Base-by-base conservation (phyloP, 2,329 filamentous ascomycete species). In the Claviceps arundinis region DNA sequence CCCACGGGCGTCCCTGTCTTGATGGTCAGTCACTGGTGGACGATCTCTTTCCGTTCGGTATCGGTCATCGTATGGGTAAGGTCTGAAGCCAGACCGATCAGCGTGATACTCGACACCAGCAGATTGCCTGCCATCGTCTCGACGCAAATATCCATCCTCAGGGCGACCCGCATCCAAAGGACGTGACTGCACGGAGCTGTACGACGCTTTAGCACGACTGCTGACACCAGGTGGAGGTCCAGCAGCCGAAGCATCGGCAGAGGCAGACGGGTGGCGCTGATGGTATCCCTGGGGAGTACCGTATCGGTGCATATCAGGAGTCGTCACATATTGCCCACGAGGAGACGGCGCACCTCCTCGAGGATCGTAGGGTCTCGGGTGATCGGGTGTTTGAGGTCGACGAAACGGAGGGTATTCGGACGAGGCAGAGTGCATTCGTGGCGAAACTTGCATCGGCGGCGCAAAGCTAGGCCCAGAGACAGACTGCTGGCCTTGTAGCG, bases 381-480 rank as follows among this genome's bases (percentile, higher is more conserved):
- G 81, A 45, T 89, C 85, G n/a, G 85, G 85, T 0, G 85, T 89
- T 53, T 86, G 81, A 2, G 85, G 85, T 55, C 84, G 75, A 56
- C 83, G 75, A 63, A 78, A 84, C 5, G 76, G 73, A 50, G 70
- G 71, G 55, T 85, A 84, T 17, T 86, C 82, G 55, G 78, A 67
- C 0, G 74, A 70, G 2, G 74, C 68, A 26, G 73, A 72, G 53
- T 73, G 74, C 70, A 81, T 74, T 42, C 75, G 69, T 3, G 78
- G 78, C 14, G 78, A 81, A 2, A 74, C 75, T 54, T 80, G 77
- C 2, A 79, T 63, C 1, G 75, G 62, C 16, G 71, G 63, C 47
- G 71, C 69, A 60, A 73, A 80, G 13, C 67, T 63, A 1, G 75
- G 68, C 1, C 68, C 74, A 2, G 74, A 67, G 13, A 64, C 65